Conservation (phyloP, 331 rosid genomes). For the Prunus yedoensis region DNA sequence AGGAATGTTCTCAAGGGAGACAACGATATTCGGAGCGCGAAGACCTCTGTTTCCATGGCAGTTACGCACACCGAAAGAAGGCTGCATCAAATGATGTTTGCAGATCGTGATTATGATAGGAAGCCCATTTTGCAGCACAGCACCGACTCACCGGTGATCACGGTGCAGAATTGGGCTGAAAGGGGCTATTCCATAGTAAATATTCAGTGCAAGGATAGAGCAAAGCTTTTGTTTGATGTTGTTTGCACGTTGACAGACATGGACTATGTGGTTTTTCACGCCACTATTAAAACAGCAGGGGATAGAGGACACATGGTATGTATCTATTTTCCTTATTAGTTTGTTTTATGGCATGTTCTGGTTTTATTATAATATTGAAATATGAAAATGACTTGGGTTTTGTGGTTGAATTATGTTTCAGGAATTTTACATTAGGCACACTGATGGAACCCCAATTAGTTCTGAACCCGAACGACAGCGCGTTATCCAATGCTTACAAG, state of each 20-base stretch:
- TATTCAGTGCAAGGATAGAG: constrained; percentile 88
- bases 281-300: constrained; percentile 54
- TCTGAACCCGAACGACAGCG: constrained; percentile 91
- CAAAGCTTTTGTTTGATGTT: constrained; percentile 74
- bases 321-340: neutral
- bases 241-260: constrained; percentile 89
- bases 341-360: constrained; percentile 5
- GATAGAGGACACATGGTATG: constrained; percentile 67
- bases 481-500: constrained; percentile 81
- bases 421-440: constrained; percentile 90
- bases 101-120: constrained; percentile 79
- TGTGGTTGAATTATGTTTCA: constrained; percentile 20
- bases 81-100: constrained; percentile 93
- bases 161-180: constrained; percentile 83
- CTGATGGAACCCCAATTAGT: constrained; percentile 91
- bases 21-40: constrained; percentile 79
- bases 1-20: constrained; percentile 86
- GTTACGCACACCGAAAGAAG: constrained; percentile 80
- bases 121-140: constrained; percentile 50
- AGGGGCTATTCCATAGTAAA: constrained; percentile 84
- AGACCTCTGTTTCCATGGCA: constrained; percentile 66
- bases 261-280: constrained; percentile 93
- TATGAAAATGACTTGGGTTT: neutral
- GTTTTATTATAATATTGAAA: neutral
- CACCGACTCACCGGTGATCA: constrained; percentile 52